Evolutionary conservation across 2,329 filamentous ascomycete genomes (phyloP), one percentile per base, ranked within the genome.

Genomic region (Fusarium citri): DNA sequence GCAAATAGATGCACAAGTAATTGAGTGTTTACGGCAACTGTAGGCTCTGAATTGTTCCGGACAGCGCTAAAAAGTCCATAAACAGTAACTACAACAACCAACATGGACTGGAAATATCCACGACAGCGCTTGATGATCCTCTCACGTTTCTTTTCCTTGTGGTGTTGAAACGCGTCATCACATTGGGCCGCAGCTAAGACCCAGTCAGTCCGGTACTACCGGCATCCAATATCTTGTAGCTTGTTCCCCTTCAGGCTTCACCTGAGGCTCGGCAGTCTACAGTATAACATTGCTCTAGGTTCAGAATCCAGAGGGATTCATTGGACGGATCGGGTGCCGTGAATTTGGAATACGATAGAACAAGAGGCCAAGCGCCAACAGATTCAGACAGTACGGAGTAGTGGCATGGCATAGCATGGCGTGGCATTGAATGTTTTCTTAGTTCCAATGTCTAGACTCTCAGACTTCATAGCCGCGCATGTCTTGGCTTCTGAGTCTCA

Each of bases 121-220:
- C 25, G 50, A 49, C 15, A 55, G 60, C 66, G 66, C 66, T 66
- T 69, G 45, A 41, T 46, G 48, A 53, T 53, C 34, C 34, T 51
- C 40, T 46, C 40, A 64, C 28, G 18, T 57, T 46, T 31, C 37
- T 47, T 42, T 48, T 22, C 40, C 20, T 30, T 37, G 37, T 55
- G 48, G 66, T 50, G 59, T 41, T 49, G 56, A 48, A 68, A 74
- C 72, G 72, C 72, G 72, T 74, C 72, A 74, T 69, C 72, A 61
- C 31, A 59, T 59, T 74, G 66, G 61, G 64, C 71, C 64, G 66
- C 72, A 71, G 70, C 51, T 48, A 30, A 53, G 62, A 53, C 71
- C 66, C 56, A 72, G 66, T 42, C 55, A 72, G 66, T 53, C 50
- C 69, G 72, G 72, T 69, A 69, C 20, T 55, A 50, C 34, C 72